Conservation (phyloP, 2,329 filamentous ascomycete genomes). For the Fusarium fracticaudum region DNA sequence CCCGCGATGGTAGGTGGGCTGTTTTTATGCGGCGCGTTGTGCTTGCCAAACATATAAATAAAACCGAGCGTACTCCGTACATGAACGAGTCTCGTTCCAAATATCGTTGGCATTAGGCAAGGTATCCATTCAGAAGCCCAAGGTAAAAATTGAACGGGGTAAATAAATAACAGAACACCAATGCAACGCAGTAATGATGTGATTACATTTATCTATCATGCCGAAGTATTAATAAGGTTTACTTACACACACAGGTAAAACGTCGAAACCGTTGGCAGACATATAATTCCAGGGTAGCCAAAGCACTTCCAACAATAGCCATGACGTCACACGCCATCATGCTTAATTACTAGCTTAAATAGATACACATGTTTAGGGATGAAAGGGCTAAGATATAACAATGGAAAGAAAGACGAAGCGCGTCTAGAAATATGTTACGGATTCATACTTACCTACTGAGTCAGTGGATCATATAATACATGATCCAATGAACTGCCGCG, state of each 20-base stretch:
- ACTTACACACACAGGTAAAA: neutral
- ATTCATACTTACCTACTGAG: neutral
- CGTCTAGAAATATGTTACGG: neutral
- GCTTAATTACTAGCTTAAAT: slow-evolving; percentile 22
- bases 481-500: slow-evolving; percentile 10
- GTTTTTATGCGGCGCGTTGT: neutral
- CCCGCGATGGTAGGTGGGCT: too few relatives aligned
- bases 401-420: neutral
- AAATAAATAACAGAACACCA: neutral
- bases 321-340: slow-evolving; percentile 17
- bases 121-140: neutral
- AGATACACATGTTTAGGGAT: neutral
- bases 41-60: neutral
- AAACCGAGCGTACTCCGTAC: neutral
- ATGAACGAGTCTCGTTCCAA: neutral
- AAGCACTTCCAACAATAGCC: neutral
- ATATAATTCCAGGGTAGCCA: neutral
- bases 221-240: neutral
- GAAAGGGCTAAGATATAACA: neutral
- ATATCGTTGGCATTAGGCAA: too few relatives aligned
- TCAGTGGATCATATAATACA: neutral
- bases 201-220: neutral
- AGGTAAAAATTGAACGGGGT: neutral
- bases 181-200: neutral
- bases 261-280: neutral